These are phyloP conservation scores for Xylariomycetidae sp. DNA, from an alignment of 2,329 filamentous ascomycete species.

Conservation along the genomic window DNA sequence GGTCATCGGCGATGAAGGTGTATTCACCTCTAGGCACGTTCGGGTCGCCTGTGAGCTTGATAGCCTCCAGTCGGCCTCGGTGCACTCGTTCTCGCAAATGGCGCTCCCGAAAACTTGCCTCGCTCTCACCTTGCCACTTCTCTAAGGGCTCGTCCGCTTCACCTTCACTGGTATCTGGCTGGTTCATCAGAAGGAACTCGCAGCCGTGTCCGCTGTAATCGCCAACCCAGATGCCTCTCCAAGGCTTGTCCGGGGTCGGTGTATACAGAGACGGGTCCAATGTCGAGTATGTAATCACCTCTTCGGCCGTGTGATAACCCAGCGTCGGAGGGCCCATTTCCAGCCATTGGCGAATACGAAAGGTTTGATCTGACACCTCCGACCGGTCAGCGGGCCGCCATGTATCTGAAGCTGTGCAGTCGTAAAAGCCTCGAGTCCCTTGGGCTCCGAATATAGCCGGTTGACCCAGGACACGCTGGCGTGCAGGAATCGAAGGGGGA, in stretches of 20 bases:
- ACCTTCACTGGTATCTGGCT: slow-evolving; percentile 54
- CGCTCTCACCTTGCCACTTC: slow-evolving; percentile 35
- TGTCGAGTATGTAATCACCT: slow-evolving; percentile 60
- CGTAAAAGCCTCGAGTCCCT: too few species aligned
- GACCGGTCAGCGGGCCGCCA: slow-evolving; percentile 35
- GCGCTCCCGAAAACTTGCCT: slow-evolving; percentile 39
- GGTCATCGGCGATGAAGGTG: slow-evolving; percentile 74
- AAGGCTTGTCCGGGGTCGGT: slow-evolving; percentile 73
- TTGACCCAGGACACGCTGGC: slow-evolving; percentile 41
- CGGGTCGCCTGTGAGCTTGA: slow-evolving; percentile 88
- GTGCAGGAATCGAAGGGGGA: slow-evolving; percentile 61
- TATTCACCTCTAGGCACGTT: slow-evolving; percentile 84
- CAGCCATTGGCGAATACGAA: slow-evolving; percentile 72
- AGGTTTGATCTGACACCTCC: slow-evolving; percentile 63
- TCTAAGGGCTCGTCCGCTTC: slow-evolving; percentile 35
- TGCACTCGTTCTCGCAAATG: slow-evolving; percentile 43
- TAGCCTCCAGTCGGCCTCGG: slow-evolving; percentile 65
- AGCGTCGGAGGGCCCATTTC: slow-evolving; percentile 47
- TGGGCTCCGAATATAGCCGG: slow-evolving; percentile 13
- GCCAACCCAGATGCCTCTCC: slow-evolving; percentile 85
- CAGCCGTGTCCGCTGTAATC: slow-evolving; percentile 85
- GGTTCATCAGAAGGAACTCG: slow-evolving; percentile 79
- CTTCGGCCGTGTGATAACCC: slow-evolving; percentile 47
- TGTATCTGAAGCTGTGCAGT: slow-evolving; percentile 17
- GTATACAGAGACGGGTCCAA: slow-evolving; percentile 71